A percentile compares a stretch with the other conserved stretches of the same genome.
Conservation (phyloP, 257 asterid species). For the Ajuga chamaepitys region DNA sequence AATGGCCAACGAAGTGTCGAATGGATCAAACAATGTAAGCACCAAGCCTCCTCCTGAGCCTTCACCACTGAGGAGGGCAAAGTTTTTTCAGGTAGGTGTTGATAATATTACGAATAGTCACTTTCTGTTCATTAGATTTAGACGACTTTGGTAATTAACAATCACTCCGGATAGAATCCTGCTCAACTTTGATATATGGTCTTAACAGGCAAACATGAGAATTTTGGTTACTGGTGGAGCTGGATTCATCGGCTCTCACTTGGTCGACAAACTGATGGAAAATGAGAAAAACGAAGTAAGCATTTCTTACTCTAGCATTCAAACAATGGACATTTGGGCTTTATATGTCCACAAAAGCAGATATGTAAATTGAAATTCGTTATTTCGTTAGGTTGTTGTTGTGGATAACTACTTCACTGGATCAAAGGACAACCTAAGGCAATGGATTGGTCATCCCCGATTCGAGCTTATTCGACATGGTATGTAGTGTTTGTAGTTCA, state of each 20-base stretch:
- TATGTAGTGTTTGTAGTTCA: conserved; percentile 15
- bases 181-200: not conserved
- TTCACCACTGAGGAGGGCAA: conserved; percentile 85
- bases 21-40: conserved; percentile 44
- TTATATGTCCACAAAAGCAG: not conserved
- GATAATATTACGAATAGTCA: not conserved
- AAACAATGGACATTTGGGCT: not conserved
- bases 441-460: conserved; percentile 97
- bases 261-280: conserved; percentile 88
- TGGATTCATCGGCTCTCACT: conserved; percentile 99
- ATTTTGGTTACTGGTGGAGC: conserved; percentile 98
- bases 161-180: not conserved
- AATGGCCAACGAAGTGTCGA: conserved; percentile 70
- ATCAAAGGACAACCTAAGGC: conserved; percentile 83
- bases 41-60: conserved; percentile 97
- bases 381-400: conserved; percentile 60
- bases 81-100: conserved; percentile 63
- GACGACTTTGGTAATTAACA: not conserved
- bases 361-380: not conserved
- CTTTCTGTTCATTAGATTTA: not conserved
- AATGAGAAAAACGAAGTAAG: conserved; percentile 93
- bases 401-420: conserved; percentile 96
- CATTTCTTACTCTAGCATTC: not conserved
- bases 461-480: conserved; percentile 99
- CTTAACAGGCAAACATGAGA: conserved; percentile 84